Conservation (phyloP, 78 protist species). For the Tieghemostelium lacteum region DNA sequence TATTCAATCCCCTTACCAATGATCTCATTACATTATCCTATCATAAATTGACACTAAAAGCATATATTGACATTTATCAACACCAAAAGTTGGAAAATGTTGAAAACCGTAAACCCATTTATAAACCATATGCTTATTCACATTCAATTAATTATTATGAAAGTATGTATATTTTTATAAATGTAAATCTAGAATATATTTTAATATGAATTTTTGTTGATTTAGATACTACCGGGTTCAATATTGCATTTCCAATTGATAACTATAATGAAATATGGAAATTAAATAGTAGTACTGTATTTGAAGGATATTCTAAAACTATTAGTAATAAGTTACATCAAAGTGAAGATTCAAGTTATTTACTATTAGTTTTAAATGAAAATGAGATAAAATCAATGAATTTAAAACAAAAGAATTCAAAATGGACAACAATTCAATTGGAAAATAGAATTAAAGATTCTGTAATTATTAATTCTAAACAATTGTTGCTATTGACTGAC, state of each 20-base stretch:
- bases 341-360: no score
- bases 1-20: neutral
- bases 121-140: neutral
- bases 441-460: no score
- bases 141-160: neutral
- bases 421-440: no score
- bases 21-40: slow-evolving; percentile 20
- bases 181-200: neutral
- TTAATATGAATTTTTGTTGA: neutral
- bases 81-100: slow-evolving; percentile 3
- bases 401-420: no score
- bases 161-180: neutral
- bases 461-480: no score
- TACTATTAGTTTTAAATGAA: no score
- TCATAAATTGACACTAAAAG: neutral
- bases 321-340: no score
- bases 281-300: neutral
- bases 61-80: slow-evolving; percentile 23
- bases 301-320: no score
- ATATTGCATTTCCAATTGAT: slow-evolving; percentile 46
- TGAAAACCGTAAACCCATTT: slow-evolving; percentile 41
- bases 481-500: no score
- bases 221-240: neutral
- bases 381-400: no score
- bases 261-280: slow-evolving; percentile 67